These are phyloP conservation scores for Diaporthe nobilis DNA, from an alignment of 2,329 filamentous ascomycete species.

Conservation along the genomic window DNA sequence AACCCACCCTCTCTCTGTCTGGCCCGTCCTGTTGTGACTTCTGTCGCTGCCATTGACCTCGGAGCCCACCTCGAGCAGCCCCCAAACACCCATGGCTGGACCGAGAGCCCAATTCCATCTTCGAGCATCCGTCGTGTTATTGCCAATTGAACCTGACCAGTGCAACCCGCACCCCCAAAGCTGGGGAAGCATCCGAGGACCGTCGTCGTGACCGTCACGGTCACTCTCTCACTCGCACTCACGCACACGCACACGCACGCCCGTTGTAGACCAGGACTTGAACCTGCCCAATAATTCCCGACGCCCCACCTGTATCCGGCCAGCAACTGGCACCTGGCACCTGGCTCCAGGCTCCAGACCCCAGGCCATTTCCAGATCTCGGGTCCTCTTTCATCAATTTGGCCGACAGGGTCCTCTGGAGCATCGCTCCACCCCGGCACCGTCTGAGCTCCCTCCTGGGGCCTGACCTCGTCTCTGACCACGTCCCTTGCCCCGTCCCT, in stretches of 20 bases:
- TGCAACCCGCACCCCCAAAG: neutral
- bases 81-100: conserved; percentile 27
- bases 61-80: conserved; percentile 4
- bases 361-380: conserved; percentile 26
- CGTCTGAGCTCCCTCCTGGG: conserved; percentile 28
- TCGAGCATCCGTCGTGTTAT: neutral
- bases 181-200: neutral
- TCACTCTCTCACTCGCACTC: neutral
- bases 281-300: conserved; percentile 28
- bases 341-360: conserved; percentile 18
- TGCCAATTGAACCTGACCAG: conserved; percentile 19
- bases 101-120: neutral
- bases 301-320: conserved; percentile 27
- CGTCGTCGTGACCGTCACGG: neutral
- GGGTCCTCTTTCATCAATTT: conserved; percentile 32
- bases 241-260: neutral
- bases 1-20: neutral
- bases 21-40: conserved; percentile 13
- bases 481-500: conserved; percentile 20
- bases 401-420: conserved; percentile 33
- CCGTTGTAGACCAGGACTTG: conserved; percentile 1
- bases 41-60: conserved; percentile 22
- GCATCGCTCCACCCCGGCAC: conserved; percentile 23
- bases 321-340: conserved; percentile 30
- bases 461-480: conserved; percentile 23